Base-by-base conservation (phyloP, 148 eudicot genomes). In the Cornus florida region DNA sequence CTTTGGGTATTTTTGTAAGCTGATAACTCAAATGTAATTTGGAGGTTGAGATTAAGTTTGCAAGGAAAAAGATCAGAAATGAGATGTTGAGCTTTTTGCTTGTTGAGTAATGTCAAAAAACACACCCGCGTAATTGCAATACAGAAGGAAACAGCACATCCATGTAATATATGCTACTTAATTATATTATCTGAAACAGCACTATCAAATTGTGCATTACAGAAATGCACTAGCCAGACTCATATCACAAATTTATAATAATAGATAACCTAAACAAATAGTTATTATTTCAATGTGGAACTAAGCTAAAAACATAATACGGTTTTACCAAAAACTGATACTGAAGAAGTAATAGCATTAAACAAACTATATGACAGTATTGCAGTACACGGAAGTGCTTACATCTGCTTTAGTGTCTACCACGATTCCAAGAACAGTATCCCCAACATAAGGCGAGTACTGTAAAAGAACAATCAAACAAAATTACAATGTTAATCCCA, bases 391-490 rank as follows among this genome's bases (percentile, higher is more conserved):
- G 72, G 71, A 67, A 56, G 72, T 33, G 69, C 98, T 88, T 84
- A 96, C 99, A 78, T 96, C 99, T 75, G 95, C 90, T 91, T 80
- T 92, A 81, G 91, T 50, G 71, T 94, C 97, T 14, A 91, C 88
- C 83, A 96, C 95, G 62, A 96, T 88, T 76, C 99, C 99, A 87
- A 96, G 99, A 75, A 92, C 85, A 81, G 87, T 90, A 91, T 96
- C 99, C 83, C 90, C 97, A 57, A 81, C 91, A 67, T 82, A 86
- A 70, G 98, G 99, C 70, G 91, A 91, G 83, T 96, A 96, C 99
- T 96, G 94, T 19, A 82, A 56, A 82, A 84, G 60, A 75, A 74
- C 2, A 7, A 43, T 35, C 70, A 62, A 79, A n/a, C 56, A 70
- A 28, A 77, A 82, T 76, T 31, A 70, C 35, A 64, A 70, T 65